These are phyloP conservation scores for Trametes versicolor DNA, from an alignment of 1,284 basidiomycete genomes.

Conservation along the genomic window DNA sequence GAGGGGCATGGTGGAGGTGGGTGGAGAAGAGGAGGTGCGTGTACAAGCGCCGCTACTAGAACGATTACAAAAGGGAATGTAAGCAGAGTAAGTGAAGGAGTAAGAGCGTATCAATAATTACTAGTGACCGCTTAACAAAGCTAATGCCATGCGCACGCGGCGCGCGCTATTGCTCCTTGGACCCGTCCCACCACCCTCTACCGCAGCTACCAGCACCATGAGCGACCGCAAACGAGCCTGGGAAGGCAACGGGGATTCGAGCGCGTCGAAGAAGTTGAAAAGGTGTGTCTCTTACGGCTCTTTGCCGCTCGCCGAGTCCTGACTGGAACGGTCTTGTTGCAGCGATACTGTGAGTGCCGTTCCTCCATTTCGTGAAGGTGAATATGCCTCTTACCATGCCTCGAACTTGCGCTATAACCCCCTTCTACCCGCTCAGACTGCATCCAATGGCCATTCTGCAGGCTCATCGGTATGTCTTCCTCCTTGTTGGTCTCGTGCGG, in stretches of 20 bases:
- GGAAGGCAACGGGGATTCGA: conserved; percentile 57
- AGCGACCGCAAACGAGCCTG: conserved; percentile 49
- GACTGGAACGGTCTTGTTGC: conserved; percentile 34
- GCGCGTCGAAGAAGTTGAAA: conserved; percentile 71
- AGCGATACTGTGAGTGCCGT: conserved; percentile 75
- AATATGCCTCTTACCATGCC: conserved; percentile 62
- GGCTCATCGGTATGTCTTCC: conserved; percentile 52
- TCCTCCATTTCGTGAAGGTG: conserved; percentile 66
- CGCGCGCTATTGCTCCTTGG: conserved; percentile 16
- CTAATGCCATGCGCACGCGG: neutral
- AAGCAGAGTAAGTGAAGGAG: neutral
- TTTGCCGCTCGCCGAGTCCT: conserved; percentile 17
- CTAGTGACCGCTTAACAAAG: neutral
- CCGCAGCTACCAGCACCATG: conserved; percentile 35
- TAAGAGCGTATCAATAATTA: no score
- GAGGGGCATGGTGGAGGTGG: conserved; percentile 39
- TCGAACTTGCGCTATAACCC: conserved; percentile 72
- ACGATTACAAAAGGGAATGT: neutral
- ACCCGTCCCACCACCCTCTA: conserved; percentile 3
- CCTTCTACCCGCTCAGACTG: conserved; percentile 62
- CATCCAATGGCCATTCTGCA: conserved; percentile 54
- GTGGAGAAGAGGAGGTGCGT: conserved; percentile 6
- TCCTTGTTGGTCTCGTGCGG: neutral
- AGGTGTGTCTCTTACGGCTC: conserved; percentile 58
- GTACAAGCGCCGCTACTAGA: conserved; percentile 5